Percentiles rank a stretch among this genome's conserved stretches.
Conservation (phyloP, 2,329 filamentous ascomycete species). For the Harringtonia lauricola region DNA sequence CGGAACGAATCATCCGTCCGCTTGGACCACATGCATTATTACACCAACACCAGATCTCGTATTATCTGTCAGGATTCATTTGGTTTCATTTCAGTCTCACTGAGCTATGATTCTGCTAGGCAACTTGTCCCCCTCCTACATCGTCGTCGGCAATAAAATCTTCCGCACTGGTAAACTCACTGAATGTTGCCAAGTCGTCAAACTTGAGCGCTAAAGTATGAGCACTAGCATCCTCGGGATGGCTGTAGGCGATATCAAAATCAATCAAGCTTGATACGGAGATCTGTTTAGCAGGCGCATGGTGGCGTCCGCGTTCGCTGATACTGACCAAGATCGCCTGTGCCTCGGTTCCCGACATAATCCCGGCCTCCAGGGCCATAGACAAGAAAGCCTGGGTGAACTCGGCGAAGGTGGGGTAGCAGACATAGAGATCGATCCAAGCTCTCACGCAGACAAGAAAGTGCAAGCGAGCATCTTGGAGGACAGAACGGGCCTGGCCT, state of each 20-base stretch:
- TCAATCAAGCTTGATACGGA: conserved; percentile 3
- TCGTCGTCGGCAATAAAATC: background rate
- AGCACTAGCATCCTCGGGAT: conserved; percentile 5
- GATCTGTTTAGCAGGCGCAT: background rate
- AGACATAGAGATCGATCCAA: conserved; percentile 15
- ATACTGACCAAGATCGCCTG: conserved; percentile 2
- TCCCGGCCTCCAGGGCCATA: conserved; percentile 12
- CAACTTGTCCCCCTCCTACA: background rate
- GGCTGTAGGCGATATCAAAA: conserved; percentile 5
- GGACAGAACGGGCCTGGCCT: too few relatives aligned
- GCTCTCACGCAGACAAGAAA: conserved; percentile 17
- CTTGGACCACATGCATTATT: too few relatives aligned
- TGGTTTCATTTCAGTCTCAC: too few relatives aligned
- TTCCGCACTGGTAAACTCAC: background rate
- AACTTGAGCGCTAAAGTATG: conserved; percentile 2
- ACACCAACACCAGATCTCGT: too few relatives aligned
- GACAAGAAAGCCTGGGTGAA: conserved; percentile 16
- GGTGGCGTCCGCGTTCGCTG: background rate
- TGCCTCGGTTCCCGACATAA: conserved; percentile 8
- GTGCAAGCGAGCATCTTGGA: conserved; percentile 11
- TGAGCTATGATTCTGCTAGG: background rate
- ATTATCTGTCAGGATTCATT: too few relatives aligned
- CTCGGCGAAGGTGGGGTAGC: conserved; percentile 13
- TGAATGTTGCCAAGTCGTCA: conserved; percentile 2
- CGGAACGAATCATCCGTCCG: too few relatives aligned